These are phyloP conservation scores for Canavalia gladiata DNA, from an alignment of 306 rosid species.

Conservation along the genomic window DNA sequence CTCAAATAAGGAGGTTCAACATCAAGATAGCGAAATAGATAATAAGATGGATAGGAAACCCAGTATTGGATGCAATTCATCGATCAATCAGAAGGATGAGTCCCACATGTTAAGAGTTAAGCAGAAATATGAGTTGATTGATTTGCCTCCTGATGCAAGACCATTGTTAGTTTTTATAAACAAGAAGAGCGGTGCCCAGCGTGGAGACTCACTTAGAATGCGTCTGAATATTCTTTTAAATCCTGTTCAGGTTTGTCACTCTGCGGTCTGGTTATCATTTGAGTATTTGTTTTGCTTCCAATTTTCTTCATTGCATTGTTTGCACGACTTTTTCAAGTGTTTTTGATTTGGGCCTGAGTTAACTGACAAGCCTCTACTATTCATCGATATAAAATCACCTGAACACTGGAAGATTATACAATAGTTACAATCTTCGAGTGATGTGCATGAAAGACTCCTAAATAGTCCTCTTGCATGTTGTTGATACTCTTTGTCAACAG, in stretches of 20 bases:
- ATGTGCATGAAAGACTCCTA: conserved; percentile 33
- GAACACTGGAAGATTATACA: conserved; percentile 6
- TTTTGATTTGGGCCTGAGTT: conserved; percentile 16
- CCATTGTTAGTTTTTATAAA: conserved; percentile 92
- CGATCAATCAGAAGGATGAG: conserved; percentile 77
- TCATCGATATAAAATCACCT: conserved; percentile 20
- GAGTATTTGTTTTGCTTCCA: conserved; percentile 34
- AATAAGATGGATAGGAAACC: conserved; percentile 65
- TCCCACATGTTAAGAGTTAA: conserved; percentile 64
- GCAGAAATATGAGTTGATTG: conserved; percentile 80
- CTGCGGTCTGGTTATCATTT: conserved; percentile 44
- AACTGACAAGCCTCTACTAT: conserved; percentile 14
- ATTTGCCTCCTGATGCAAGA: conserved; percentile 89
- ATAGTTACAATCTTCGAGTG: conserved; percentile 36
- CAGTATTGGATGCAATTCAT: conserved; percentile 60
- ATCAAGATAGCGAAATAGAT: conserved; percentile 70
- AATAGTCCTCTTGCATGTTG: neutral
- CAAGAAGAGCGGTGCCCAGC: conserved; percentile 99
- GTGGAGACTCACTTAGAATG: conserved; percentile 86
- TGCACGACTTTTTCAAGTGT: conserved; percentile 28
- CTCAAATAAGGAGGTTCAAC: conserved; percentile 60
- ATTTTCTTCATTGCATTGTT: conserved; percentile 20
- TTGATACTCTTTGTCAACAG: conserved; percentile 34
- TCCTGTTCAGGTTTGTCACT: conserved; percentile 86
- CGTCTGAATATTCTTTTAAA: conserved; percentile 89